phyloP scores from a whole-genome alignment of 768 basidiomycete species.

The Kwoniella sp. region DNA sequence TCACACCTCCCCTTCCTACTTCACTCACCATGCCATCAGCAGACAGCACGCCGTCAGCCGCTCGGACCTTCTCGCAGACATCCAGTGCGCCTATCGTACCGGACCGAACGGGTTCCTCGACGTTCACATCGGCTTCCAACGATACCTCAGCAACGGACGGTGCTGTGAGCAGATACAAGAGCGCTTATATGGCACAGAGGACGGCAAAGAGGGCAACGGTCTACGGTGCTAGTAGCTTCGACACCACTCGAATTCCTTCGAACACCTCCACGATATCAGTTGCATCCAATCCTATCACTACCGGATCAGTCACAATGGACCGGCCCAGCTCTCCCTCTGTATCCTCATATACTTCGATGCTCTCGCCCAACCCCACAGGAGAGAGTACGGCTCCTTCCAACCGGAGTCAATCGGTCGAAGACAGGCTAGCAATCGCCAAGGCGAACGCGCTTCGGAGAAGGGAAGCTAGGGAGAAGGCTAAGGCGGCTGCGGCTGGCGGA shows the following conservation, averaged over 20 bases:
- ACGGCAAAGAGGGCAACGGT: conserved; percentile 27
- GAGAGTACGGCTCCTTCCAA: conserved; percentile 31
- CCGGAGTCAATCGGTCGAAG: conserved; percentile 37
- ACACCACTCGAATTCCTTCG: conserved; percentile 12
- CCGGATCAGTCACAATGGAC: conserved; percentile 3
- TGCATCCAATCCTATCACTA: conserved; percentile 5
- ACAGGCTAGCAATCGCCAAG: conserved; percentile 44
- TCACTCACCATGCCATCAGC: conserved; percentile 17
- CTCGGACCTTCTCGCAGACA: conserved; percentile 7
- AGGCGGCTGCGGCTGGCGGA: conserved; percentile 15
- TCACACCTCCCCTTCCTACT: conserved; percentile 24
- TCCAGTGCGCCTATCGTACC: conserved; percentile 22
- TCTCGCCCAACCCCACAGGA: conserved; percentile 43
- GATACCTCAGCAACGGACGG: conserved; percentile 14
- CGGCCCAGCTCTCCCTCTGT: conserved; percentile 32
- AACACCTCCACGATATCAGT: conserved; percentile 19
- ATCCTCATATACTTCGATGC: conserved; percentile 28
- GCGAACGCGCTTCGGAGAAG: conserved; percentile 46
- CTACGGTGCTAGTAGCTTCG: conserved; percentile 16
- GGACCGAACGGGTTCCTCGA: conserved; percentile 29
- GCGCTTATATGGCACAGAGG: conserved; percentile 30
- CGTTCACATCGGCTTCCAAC: conserved; percentile 13
- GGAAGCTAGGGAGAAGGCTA: conserved; percentile 43
- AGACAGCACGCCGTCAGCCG: conserved; percentile 3
- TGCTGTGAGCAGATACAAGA: conserved; percentile 18